These are phyloP conservation scores for Eutrema salsugineum DNA, from an alignment of 441 rosid species.

Conservation along the genomic window DNA sequence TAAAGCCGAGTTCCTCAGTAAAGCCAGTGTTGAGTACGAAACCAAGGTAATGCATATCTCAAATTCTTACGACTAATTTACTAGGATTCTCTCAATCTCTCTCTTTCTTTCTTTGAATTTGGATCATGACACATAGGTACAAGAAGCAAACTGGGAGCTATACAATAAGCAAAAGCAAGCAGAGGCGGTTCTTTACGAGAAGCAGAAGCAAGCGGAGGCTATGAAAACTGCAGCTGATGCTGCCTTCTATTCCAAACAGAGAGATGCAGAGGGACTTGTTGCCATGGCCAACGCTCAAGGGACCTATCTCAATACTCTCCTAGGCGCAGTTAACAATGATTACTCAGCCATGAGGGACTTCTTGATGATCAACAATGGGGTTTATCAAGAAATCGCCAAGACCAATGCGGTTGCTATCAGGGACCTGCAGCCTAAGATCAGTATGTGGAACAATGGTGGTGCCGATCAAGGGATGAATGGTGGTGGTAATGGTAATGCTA, in stretches of 20 bases:
- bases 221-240: conserved; percentile 56
- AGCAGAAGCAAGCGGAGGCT: conserved; percentile 55
- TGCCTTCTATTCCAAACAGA: conserved; percentile 47
- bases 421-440: conserved; percentile 64
- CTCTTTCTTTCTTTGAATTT: neutral
- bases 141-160: conserved; percentile 73
- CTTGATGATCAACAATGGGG: conserved; percentile 51
- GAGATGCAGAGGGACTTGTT: conserved; percentile 57
- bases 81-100: neutral
- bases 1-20: conserved; percentile 59
- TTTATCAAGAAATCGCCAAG: conserved; percentile 56
- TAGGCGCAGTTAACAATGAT: conserved; percentile 51
- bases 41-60: conserved; percentile 41
- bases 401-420: conserved; percentile 52
- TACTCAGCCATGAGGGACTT: conserved; percentile 52
- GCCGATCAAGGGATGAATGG: conserved; percentile 8
- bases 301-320: conserved; percentile 43
- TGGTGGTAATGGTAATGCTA: conserved; percentile 14
- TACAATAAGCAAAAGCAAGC: conserved; percentile 62
- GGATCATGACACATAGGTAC: conserved; percentile 40
- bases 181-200: conserved; percentile 54
- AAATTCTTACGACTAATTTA: neutral
- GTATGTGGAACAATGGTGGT: conserved; percentile 54
- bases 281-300: conserved; percentile 63
- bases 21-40: conserved; percentile 69